Evolutionary conservation across 257 asterid genomes (phyloP).

Genomic region (Fraxinus pennsylvanica): DNA sequence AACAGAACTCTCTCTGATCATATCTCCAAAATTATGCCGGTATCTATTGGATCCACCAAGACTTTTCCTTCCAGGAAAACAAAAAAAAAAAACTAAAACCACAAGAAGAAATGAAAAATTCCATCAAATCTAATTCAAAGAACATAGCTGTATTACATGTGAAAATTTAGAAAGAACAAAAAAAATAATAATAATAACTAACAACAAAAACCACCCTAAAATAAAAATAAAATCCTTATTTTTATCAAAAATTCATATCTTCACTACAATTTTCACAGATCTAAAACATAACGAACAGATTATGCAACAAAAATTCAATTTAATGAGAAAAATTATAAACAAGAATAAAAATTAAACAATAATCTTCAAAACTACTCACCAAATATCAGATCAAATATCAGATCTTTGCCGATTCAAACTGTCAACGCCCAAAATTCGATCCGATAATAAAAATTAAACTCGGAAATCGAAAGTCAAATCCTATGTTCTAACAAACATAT

Average conservation of each 20-base stretch:
- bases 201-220: neutral
- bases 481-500: slow-evolving; percentile 10
- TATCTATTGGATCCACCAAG: neutral
- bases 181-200: neutral
- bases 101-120: neutral
- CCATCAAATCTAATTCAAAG: neutral
- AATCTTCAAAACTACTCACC: slow-evolving; percentile 17
- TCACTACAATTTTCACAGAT: neutral
- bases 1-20: neutral
- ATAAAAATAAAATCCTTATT: neutral
- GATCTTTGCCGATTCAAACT: slow-evolving; percentile 24
- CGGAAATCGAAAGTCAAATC: slow-evolving; percentile 18
- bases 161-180: neutral
- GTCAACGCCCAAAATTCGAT: slow-evolving; percentile 9
- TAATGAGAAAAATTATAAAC: neutral
- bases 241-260: too few species aligned
- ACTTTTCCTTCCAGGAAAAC: neutral
- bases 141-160: neutral
- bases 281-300: neutral
- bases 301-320: neutral
- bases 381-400: slow-evolving; percentile 22
- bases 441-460: slow-evolving; percentile 5
- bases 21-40: neutral
- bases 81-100: neutral
- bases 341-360: neutral